Evolutionary conservation across 2,329 filamentous ascomycete genomes (phyloP).

Genomic region (Beauveria sp.): DNA sequence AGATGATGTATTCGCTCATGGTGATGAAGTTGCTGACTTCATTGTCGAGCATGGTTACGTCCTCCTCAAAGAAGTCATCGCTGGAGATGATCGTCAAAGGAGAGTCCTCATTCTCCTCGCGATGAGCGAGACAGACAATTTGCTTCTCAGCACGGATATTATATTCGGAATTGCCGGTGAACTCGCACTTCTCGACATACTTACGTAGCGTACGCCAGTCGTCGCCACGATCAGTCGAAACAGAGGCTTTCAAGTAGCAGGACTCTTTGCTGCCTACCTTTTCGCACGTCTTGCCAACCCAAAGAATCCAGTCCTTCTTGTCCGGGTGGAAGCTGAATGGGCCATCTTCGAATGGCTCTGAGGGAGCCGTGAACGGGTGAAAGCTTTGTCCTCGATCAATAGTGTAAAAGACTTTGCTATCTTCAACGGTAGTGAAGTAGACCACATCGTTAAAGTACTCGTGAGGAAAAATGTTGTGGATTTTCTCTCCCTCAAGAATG

Average conservation of each 20-base stretch:
- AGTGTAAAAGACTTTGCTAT: constrained; percentile 66
- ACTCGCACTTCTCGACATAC: constrained; percentile 76
- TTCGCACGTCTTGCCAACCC: constrained; percentile 71
- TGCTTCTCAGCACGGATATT: constrained; percentile 44
- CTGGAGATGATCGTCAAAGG: constrained; percentile 67
- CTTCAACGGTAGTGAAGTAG: constrained; percentile 68
- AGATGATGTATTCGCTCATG: constrained; percentile 94
- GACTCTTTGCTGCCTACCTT: constrained; percentile 36
- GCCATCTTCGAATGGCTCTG: constrained; percentile 34
- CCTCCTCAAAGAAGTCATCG: constrained; percentile 66
- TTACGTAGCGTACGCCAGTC: constrained; percentile 69
- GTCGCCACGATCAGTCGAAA: constrained; percentile 72
- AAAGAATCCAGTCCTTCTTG: constrained; percentile 84
- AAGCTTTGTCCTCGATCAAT: constrained; percentile 69
- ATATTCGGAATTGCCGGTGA: constrained; percentile 60
- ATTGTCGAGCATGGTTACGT: constrained; percentile 45
- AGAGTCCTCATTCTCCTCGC: constrained; percentile 52
- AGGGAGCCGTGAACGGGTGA: constrained; percentile 64
- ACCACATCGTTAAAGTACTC: constrained; percentile 74
- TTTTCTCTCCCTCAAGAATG: constrained; percentile 60
- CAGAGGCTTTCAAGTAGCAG: constrained; percentile 68
- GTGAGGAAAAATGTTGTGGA: constrained; percentile 69
- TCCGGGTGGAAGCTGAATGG: constrained; percentile 75
- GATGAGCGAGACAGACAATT: constrained; percentile 48
- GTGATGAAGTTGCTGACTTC: constrained; percentile 76